Evolutionary conservation across 371 early-diverging fungal species (phyloP), one percentile per base, ranked within the genome.

Genomic region (Chytridiales sp.): DNA sequence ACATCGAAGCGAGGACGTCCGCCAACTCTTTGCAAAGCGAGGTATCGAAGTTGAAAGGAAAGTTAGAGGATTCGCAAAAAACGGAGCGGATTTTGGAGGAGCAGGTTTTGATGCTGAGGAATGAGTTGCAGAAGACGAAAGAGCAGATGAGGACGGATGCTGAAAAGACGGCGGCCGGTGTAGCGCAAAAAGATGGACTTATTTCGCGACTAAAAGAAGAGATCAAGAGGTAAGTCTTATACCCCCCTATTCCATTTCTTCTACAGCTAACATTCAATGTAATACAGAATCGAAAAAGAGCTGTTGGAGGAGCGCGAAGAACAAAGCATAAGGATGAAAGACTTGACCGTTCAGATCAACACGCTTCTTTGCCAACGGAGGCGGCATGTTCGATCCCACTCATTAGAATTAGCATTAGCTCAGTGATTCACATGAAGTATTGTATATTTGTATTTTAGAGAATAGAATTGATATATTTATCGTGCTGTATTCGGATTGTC

Each of bases 251-350:
- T 35, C 4, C 27, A 22, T 34, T 1, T n/a, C 0, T 31, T 27
- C 24, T 22, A 6, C 29, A 30, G 21, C 32, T 49, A 35, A 31
- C 26, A 50, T n/a, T 15, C 39, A 29, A 5, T 26, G n/a, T n/a
- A n/a, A n/a, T 6, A 15, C 9, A 54, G 62, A 34, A 21, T 42
- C 17, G 61, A 58, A 41, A 31, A 40, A 4, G 58, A 62, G 44
- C 31, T 62, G 56, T 57, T 48, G 13, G 58, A 62, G 27, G 64
- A 59, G 48, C 56, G 56, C 17, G 61, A 68, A 11, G 52, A 59
- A 9, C 51, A 58, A 22, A 55, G 56, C 9, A 24, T 51, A 19
- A 24, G 59, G 30, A 60, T 61, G 61, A 56, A 59, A 36, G 56
- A 64, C 38, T 32, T 68, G 13, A 30, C 59, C 15, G 38, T 54